Percentiles rank a stretch among this genome's conserved stretches.
These are phyloP conservation scores for Prosopis cineraria DNA, from an alignment of 306 rosid genomes.

Conservation along the genomic window DNA sequence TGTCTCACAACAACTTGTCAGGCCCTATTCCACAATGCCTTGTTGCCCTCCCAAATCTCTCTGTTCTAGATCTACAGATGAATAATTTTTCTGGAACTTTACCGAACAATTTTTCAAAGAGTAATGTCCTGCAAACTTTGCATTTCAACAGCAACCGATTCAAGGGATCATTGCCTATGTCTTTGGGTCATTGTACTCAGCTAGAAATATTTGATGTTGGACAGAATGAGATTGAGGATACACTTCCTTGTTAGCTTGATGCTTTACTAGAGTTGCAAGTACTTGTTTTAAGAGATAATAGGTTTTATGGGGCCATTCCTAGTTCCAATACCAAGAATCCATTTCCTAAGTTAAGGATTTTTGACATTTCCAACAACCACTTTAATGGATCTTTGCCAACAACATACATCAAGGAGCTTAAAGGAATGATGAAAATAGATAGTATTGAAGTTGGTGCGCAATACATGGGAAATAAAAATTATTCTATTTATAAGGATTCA, in stretches of 20 bases:
- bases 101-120: not conserved
- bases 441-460: not conserved
- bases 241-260: slow-evolving; percentile 45
- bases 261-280: slow-evolving; percentile 27
- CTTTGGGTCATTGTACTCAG: not conserved
- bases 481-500: not conserved
- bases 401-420: slow-evolving; percentile 13
- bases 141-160: slow-evolving; percentile 38
- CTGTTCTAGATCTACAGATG: slow-evolving; percentile 21
- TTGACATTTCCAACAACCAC: slow-evolving; percentile 42
- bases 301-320: slow-evolving; percentile 37
- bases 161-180: slow-evolving; percentile 36
- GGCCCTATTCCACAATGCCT: slow-evolving; percentile 36
- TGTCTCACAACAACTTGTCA: not conserved
- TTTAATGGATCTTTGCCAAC: slow-evolving; percentile 35
- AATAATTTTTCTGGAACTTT: slow-evolving; percentile 32
- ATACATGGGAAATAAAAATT: not conserved
- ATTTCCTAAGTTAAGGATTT: slow-evolving; percentile 36
- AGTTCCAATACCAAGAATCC: not conserved
- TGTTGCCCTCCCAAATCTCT: not conserved
- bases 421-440: slow-evolving; percentile 28
- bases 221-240: slow-evolving; percentile 34
- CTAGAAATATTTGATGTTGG: slow-evolving; percentile 49
- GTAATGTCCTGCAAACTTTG: not conserved
- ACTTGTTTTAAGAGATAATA: too few relatives aligned